Conservation (phyloP, 2,329 filamentous ascomycete species). For the Macrophomina pseudophaseolina region DNA sequence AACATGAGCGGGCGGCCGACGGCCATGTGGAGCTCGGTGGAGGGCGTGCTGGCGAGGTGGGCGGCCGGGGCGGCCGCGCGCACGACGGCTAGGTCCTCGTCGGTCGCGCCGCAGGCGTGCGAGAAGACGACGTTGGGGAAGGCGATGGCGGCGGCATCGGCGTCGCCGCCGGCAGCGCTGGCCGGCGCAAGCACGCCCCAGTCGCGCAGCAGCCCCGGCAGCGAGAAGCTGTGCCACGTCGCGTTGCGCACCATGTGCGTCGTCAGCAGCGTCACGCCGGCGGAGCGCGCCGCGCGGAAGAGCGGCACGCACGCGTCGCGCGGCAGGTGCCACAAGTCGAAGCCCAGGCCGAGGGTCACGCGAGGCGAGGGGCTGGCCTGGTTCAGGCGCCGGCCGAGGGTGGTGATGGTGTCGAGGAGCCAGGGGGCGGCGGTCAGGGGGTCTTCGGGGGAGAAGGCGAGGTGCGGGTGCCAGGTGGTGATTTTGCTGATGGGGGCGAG, state of each 20-base stretch:
- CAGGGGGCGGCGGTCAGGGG: slow-evolving; percentile 52
- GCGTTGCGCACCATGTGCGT: slow-evolving; percentile 40
- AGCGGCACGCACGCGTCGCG: slow-evolving; percentile 43
- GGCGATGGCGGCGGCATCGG: too few species aligned
- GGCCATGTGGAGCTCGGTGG: slow-evolving; percentile 59
- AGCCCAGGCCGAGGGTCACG: slow-evolving; percentile 51
- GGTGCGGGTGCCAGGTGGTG: slow-evolving; percentile 42
- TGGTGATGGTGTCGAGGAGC: slow-evolving; percentile 44
- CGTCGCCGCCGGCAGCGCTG: too few species aligned
- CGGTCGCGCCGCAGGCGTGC: slow-evolving; percentile 43
- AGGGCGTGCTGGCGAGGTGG: slow-evolving; percentile 53
- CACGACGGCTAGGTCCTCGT: slow-evolving; percentile 44
- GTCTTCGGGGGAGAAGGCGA: slow-evolving; percentile 43
- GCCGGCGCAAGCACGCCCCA: slow-evolving; percentile 43
- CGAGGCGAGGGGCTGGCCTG: slow-evolving; percentile 32
- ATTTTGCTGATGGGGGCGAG: neutral
- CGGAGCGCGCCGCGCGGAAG: slow-evolving; percentile 44
- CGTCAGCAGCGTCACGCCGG: slow-evolving; percentile 50
- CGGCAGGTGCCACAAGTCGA: slow-evolving; percentile 50
- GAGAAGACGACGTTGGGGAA: slow-evolving; percentile 44
- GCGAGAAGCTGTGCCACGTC: slow-evolving; percentile 23
- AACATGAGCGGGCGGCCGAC: slow-evolving; percentile 46
- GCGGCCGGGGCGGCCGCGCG: slow-evolving; percentile 36
- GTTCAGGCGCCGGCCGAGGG: slow-evolving; percentile 35
- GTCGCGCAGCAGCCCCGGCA: slow-evolving; percentile 35